Evolutionary conservation across 2,329 filamentous ascomycete species (phyloP), one percentile per base, ranked within the genome.

Genomic region (Mycogone perniciosa): DNA sequence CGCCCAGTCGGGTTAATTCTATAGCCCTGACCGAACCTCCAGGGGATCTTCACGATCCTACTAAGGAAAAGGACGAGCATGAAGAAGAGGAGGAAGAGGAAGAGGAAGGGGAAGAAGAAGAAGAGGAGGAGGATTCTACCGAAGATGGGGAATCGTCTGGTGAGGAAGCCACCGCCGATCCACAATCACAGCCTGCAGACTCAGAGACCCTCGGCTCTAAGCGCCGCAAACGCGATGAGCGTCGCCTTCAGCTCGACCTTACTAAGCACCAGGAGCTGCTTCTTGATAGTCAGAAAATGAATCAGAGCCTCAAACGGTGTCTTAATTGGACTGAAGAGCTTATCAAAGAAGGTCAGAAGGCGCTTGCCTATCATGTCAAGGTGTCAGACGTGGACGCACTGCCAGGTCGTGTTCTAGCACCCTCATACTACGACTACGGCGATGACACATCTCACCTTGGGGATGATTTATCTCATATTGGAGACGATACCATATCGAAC

Each of bases 201-300:
- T 71, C 56, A 64, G 66, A 59, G 62, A 81, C 68, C 53, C 74
- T 61, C 59, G 76, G 61, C 6, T 62, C 58, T 20, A 66, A 59
- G 38, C 74, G 88, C 54, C 78, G 83, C n/a, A 78, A 81, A 44
- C 80, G 80, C 48, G 92, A 97, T 57, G 89, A 96, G 64, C 85
- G 85, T 58, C 82, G 89, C 31, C 75, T 97, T n/a, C 81, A 86
- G 59, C 76, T 90, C 4, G 93, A 99, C 67, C 76, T 99, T 1
- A 80, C 84, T 4, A 92, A 91, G 64, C 93, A 99, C 65, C 88
- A 90, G 58, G 86, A 96, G 62, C 75, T 97, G 1, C 79, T 99
- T 7, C 75, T 90, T 37, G 91, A 96, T 65, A 93, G 87, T 58
- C 90, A 96, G 63, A 95, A 90, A 71, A 90, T 97, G 76, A 97